Base-by-base conservation (phyloP, 495 filamentous ascomycete species). In the Aspergillus cavernicola region DNA sequence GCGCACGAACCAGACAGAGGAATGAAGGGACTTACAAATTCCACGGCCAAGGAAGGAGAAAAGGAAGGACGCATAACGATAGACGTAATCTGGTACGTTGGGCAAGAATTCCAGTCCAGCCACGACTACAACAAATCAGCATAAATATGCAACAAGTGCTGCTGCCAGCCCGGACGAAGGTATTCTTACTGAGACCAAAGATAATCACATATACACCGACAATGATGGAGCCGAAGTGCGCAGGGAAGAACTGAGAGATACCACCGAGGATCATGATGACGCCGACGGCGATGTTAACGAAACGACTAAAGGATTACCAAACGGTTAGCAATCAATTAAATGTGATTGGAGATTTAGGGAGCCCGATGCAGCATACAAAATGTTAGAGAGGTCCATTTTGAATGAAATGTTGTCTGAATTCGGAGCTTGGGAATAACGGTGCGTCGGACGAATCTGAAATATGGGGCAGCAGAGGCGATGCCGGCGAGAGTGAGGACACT, bases 31-130 rank as follows among this genome's bases (percentile, higher is more conserved):
- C 90, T 73, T 82, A 97, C 91, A 97, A 68, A 90, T 75, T 67
- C 93, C 93, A 61, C 93, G 91, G 47, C 93, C 93, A 59, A 97
- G 67, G 81, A 99, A 97, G 39, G 86, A 91, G 80, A 97, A 97
- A 65, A 97, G 84, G 83, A 99, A 99, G 20, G 87, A 91, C 15
- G 92, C 93, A 79, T 97, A 97, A 67, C 88, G 84, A 53, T 90
- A 86, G 32, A 95, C 78, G 67, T 96, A 91, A 29, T 91, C 89
- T 4, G 95, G 95, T 58, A 96, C 90, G 71, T 95, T 92, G 48
- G 74, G 74, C 28, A 78, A 54, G 73, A 96, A 93, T 72, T 99
- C 93, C 64, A 81, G 66, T 20, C 73, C 73, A 47, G 59, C 69
- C 38, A 78, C 67, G 43, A 74, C 74, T 78, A 52, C 9, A 24